A percentile compares a stretch with the other conserved stretches of the same genome.
These are phyloP conservation scores for Dunaliella primolecta DNA, from an alignment of 139 green algal genomes.

Conservation along the genomic window DNA sequence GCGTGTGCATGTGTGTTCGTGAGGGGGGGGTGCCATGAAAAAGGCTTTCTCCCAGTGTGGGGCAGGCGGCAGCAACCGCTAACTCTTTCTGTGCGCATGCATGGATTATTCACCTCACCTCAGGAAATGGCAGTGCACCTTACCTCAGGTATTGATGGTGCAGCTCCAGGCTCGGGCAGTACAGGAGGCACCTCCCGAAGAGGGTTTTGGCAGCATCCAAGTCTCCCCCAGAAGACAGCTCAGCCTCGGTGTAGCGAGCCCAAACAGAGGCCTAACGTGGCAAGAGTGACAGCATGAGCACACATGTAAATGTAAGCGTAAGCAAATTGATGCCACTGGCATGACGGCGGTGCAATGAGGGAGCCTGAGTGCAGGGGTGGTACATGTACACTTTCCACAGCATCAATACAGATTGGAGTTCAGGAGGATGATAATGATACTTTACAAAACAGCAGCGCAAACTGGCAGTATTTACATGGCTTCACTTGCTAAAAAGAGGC, in stretches of 20 bases:
- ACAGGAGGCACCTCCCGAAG: conserved; percentile 81
- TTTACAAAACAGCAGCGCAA: no score
- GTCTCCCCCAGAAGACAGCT: conserved; percentile 20
- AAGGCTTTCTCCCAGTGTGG: not conserved
- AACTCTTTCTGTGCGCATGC: not conserved
- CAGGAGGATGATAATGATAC: no score
- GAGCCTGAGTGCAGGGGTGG: not conserved
- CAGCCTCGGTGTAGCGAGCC: conserved; percentile 32
- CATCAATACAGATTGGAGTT: no score
- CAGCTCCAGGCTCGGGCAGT: conserved; percentile 69
- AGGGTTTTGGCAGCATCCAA: conserved; percentile 49
- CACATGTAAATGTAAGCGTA: not conserved
- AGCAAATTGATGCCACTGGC: not conserved
- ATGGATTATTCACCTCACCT: no score
- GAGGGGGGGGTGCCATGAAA: not conserved
- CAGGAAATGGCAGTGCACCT: not conserved
- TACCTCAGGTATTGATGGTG: conserved; percentile 77
- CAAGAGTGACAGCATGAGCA: no score
- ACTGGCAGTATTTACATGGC: no score
- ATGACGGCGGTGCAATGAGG: not conserved
- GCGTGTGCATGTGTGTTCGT: not conserved
- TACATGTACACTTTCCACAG: no score
- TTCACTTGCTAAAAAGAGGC: no score
- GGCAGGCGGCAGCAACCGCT: not conserved
- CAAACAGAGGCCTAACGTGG: conserved; percentile 30